These are phyloP conservation scores for Rhamnella rubrinervis DNA, from an alignment of 331 rosid species.

Conservation along the genomic window DNA sequence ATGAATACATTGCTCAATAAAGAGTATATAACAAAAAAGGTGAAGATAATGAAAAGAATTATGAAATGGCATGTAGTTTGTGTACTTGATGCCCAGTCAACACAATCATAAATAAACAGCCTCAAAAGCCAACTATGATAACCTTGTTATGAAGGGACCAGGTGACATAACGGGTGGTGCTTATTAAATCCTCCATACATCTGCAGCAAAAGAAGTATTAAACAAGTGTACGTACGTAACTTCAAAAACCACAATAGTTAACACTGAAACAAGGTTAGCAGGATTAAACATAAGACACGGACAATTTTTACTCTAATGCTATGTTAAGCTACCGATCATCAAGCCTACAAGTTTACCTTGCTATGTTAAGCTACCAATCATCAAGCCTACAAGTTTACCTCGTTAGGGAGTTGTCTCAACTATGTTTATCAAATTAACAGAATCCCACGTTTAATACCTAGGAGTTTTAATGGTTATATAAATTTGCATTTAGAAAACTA, in stretches of 20 bases:
- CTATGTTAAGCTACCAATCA: too few relatives aligned
- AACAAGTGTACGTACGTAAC: neutral
- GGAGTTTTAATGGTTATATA: too few relatives aligned
- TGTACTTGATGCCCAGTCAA: neutral
- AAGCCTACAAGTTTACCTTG: neutral
- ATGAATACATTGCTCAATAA: neutral
- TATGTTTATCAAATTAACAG: too few relatives aligned
- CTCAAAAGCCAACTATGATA: slow-evolving; percentile 17
- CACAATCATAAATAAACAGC: slow-evolving; percentile 21
- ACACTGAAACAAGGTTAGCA: neutral
- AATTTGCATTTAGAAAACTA: too few relatives aligned
- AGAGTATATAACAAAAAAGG: neutral
- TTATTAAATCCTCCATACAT: slow-evolving; percentile 94
- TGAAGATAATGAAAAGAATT: neutral
- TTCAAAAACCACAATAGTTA: neutral
- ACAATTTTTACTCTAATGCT: neutral
- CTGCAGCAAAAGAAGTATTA: slow-evolving; percentile 42
- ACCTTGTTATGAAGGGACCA: slow-evolving; percentile 99
- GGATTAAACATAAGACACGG: too few relatives aligned
- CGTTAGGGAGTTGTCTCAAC: too few relatives aligned
- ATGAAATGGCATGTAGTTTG: neutral
- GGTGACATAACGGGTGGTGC: slow-evolving; percentile 93
- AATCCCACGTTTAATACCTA: too few relatives aligned
- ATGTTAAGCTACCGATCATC: too few relatives aligned
- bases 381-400: too few relatives aligned